Base-by-base conservation (phyloP, 2,329 filamentous ascomycete species). In the Fusarium foetens region DNA sequence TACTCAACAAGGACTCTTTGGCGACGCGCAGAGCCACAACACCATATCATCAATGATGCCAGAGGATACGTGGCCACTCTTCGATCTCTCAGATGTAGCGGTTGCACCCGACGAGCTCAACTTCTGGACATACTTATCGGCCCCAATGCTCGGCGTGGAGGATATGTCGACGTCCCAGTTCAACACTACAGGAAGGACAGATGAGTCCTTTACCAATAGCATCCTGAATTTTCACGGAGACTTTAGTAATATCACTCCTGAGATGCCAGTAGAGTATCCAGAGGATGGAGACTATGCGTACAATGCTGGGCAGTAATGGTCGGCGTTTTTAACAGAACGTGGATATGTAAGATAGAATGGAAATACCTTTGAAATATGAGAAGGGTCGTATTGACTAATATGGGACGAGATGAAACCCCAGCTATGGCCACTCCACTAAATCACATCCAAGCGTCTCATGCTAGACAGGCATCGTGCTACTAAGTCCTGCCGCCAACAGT, bases 221-320 rank as follows among this genome's bases (percentile, higher is more conserved):
- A 67, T 67, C 19, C 10, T 67, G 0, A 67, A 67, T 10, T 67
- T 67, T 3, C 53, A 61, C 8, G 63, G 64, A 6, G 63, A 67
- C 27, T 43, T 67, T 5, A 59, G 29, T 41, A 36, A 33, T 4
- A 27, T 52, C 4, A 51, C 62, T 4, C 45, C 52, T 14, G 33
- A 61, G 17, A 36, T 46, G 29, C 29, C 21, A 31, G 5, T 19
- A 0, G 46, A 48, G 11, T 10, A 39, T 5, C 17, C 17, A 3
- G 64, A 46, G 1, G 53, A 17, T 5, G 23, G 23, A 6, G 45
- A 41, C 23, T 64, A 48, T 16, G 55, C 21, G 3, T 17, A 51
- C 5, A 29, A 31, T 4, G 43, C 55, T 21, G 55, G 43, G 6
- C 55, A 58, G 33, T 58, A 58, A 6, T 21, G 19, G 7, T 13